Base-by-base conservation (phyloP, 2,329 filamentous ascomycete genomes). In the Furcasterigmium furcatum region DNA sequence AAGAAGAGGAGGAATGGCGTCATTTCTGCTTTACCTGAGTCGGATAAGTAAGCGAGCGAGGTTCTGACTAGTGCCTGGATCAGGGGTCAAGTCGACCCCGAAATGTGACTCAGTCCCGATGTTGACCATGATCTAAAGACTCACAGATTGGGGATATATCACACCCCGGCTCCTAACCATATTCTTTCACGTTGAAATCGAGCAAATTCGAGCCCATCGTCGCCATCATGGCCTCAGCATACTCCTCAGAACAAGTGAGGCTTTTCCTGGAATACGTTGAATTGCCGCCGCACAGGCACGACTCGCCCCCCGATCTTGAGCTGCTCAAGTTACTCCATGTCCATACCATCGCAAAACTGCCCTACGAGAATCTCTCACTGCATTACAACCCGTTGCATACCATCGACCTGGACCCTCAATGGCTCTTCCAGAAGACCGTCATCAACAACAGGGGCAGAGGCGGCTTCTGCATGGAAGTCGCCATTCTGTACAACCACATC, bases 391-490 rank as follows among this genome's bases (percentile, higher is more conserved):
- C 59, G 3, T 36, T 54, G 48, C 66, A 70, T 32, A 46, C 55
- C 12, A 62, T 76, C 29, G 48, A 54, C 13, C 68, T 82, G 7
- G 62, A 73, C 19, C 70, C 74, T 1, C 62, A 73, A n/a, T 52
- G 59, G 39, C 61, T 79, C 2, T 80, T 73, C 55, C 47, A 62
- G 14, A 82, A 80, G 52, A 67, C 79, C 40, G 62, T 82, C 5
- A 55, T 44, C 4, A 55, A 64, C 41, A 58, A 61, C 3, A 65
- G 68, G 3, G 67, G 66, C 6, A 63, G 69, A 3, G 80, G 80
- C 16, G 80, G 80, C 0, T 84, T 84, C 58, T 84, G 79, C 62
- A 78, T 84, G 70, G 79, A 83, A 55, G 68, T 70, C 21, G 74
- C 68, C 44, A 68, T 80, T 35, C 67, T 84, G 18, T 80, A 82